phyloP scores from a whole-genome alignment of 2,329 filamentous ascomycete species.

The Hypoxylon sp. region DNA sequence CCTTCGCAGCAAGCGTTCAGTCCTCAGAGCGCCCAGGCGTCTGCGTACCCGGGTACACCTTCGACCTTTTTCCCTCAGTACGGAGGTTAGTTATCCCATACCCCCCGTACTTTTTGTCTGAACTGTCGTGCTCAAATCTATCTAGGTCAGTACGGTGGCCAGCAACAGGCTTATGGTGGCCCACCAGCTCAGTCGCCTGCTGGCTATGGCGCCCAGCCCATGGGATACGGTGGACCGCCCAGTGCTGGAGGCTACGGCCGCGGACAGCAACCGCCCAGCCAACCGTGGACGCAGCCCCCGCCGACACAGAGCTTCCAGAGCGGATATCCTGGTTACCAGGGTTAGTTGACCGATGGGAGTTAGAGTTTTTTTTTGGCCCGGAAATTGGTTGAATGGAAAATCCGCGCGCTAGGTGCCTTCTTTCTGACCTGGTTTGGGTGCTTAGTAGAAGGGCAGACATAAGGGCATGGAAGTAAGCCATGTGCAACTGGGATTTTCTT shows the following conservation, averaged over 20 bases:
- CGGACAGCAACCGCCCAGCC: constrained; percentile 72
- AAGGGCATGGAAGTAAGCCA: constrained; percentile 25
- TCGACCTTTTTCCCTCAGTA: constrained; percentile 94
- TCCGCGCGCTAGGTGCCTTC: constrained; percentile 27
- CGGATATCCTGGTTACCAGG: constrained; percentile 74
- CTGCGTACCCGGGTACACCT: constrained; percentile 81
- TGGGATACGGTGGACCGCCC: constrained; percentile 77
- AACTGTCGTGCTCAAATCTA: constrained; percentile 59
- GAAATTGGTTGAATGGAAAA: constrained; percentile 36
- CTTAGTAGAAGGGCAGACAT: constrained; percentile 30
- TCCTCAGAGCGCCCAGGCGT: constrained; percentile 79
- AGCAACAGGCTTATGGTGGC: constrained; percentile 75
- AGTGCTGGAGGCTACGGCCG: constrained; percentile 89
- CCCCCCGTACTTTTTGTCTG: constrained; percentile 64
- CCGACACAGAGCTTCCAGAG: constrained; percentile 71
- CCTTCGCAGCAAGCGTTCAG: constrained; percentile 78
- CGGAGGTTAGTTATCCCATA: constrained; percentile 71
- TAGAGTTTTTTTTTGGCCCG: constrained; percentile 18
- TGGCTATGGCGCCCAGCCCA: constrained; percentile 74
- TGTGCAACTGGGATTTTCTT: constrained; percentile 32
- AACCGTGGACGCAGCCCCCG: constrained; percentile 67
- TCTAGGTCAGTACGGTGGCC: constrained; percentile 70
- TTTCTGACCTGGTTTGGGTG: constrained; percentile 30
- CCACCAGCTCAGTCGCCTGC: constrained; percentile 72
- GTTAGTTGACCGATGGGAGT: constrained; percentile 55